phyloP scores from a whole-genome alignment of 2,329 filamentous ascomycete genomes.

The Teratosphaeria zuluensis region DNA sequence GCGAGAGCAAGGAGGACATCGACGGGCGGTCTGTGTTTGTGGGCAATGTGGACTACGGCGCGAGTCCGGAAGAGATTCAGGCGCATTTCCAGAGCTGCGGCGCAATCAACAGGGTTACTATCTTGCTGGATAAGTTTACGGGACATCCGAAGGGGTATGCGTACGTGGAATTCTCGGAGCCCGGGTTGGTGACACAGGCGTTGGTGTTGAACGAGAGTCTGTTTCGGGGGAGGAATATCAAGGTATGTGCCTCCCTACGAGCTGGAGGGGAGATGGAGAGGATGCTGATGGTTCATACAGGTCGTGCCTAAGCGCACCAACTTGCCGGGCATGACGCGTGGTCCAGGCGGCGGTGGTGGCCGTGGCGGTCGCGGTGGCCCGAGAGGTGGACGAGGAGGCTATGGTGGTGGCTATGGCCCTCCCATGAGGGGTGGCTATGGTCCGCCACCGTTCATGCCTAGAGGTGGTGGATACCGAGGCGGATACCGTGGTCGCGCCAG shows the following conservation, averaged over 20 bases:
- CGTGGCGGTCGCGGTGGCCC: constrained; percentile 40
- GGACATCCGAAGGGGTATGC: constrained; percentile 99
- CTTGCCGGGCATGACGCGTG: constrained; percentile 84
- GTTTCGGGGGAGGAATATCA: constrained; percentile 89
- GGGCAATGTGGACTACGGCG: constrained; percentile 95
- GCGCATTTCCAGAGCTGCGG: constrained; percentile 96
- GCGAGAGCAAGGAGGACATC: constrained; percentile 91
- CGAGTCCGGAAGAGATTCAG: constrained; percentile 95
- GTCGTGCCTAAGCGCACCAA: constrained; percentile 92
- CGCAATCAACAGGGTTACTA: constrained; percentile 95
- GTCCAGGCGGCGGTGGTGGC: constrained; percentile 53
- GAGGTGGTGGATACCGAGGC: constrained; percentile 29
- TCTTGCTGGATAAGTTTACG: constrained; percentile 94
- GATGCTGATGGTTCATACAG: constrained; percentile 30
- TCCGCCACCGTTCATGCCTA: constrained; percentile 12
- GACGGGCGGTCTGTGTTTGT: constrained; percentile 96
- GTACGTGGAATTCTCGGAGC: constrained; percentile 96
- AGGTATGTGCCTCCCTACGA: constrained; percentile 50
- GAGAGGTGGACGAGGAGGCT: constrained; percentile 25
- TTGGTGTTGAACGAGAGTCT: constrained; percentile 93
- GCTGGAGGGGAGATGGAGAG: neutral
- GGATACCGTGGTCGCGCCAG: constrained; percentile 27
- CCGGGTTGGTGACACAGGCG: constrained; percentile 82
- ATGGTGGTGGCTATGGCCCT: constrained; percentile 44
- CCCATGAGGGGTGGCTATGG: constrained; percentile 30